Evolutionary conservation across 306 rosid species (phyloP).

Genomic region (Fragaria iinumae): DNA sequence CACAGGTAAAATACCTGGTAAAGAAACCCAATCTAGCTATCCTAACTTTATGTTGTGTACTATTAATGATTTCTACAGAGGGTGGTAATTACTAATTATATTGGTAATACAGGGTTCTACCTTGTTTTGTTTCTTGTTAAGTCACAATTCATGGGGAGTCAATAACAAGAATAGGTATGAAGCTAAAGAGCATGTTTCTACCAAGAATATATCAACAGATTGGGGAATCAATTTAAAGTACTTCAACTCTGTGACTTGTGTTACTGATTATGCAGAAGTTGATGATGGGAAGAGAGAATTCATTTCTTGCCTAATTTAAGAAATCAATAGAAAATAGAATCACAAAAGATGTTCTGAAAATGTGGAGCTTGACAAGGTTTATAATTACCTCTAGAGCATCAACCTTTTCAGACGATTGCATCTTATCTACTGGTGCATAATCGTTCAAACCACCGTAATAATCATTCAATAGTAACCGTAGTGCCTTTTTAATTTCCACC

Average conservation of each 20-base stretch:
- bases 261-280: not conserved
- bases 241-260: constrained; percentile 3
- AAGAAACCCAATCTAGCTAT: not conserved
- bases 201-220: not conserved
- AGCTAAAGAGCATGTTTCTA: not conserved
- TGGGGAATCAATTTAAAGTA: not conserved
- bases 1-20: not conserved
- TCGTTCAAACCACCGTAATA: constrained; percentile 66
- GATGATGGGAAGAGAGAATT: not conserved
- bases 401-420: constrained; percentile 56
- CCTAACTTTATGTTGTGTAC: not conserved
- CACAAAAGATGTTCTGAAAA: not conserved
- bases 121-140: not conserved
- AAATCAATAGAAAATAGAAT: not conserved
- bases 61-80: not conserved
- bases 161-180: not conserved
- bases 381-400: constrained; percentile 87
- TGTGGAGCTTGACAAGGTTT: constrained; percentile 8
- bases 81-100: too few relatives aligned
- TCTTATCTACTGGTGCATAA: constrained; percentile 45
- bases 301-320: not conserved
- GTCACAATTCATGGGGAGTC: not conserved
- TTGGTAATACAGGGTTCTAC: not conserved
- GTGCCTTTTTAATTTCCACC: constrained; percentile 77
- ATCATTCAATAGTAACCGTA: constrained; percentile 62